Evolutionary conservation across 192 early-diverging fungal species (phyloP), one percentile per base, ranked within the genome.

Genomic region (Podila horticola): DNA sequence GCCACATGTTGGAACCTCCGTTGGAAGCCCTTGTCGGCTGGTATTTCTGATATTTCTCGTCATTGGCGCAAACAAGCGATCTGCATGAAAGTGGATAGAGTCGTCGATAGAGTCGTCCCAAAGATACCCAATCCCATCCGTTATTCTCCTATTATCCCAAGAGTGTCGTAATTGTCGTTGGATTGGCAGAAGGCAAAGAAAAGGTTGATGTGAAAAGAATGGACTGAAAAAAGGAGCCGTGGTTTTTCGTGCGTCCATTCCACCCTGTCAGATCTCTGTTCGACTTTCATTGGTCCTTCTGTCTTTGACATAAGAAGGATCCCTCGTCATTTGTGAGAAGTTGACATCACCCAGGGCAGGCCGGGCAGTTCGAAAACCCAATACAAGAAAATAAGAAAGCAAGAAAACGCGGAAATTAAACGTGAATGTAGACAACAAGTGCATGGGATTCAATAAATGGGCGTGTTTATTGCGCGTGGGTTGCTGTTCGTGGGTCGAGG

Each of bases 191-290:
- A 10, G 9, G 7, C 34, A 36, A 66, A 29, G 19, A 13, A 52
- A 17, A 57, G 31, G 7, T 33, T 30, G 51, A 57, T 1, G 33
- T 10, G 11, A 11, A 67, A n/a, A 67, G 19, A 19, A 26, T 26
- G 11, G n/a, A n/a, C n/a, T 45, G 41, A 24, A 57, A 68, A 28
- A 36, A 36, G 28, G 50, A 48, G 26, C 6, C 19, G 11, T 0
- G 22, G 11, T 45, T 22, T 19, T 36, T 24, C 11, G 8, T 20
- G 30, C n/a, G 8, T 19, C 17, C 66, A 19, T 6, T 67, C 17
- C 57, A 61, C 70, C 75, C 69, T 72, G 75, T 79, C 75, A 79
- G 75, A 79, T 79, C 60, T 79, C 75, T 79, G 75, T 79, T 79
- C 75, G 75, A 79, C 75, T 72, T 50, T 79, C 75, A 79, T 79